Evolutionary conservation across 345 rosid genomes (phyloP).

Genomic region (Camelina sativa): DNA sequence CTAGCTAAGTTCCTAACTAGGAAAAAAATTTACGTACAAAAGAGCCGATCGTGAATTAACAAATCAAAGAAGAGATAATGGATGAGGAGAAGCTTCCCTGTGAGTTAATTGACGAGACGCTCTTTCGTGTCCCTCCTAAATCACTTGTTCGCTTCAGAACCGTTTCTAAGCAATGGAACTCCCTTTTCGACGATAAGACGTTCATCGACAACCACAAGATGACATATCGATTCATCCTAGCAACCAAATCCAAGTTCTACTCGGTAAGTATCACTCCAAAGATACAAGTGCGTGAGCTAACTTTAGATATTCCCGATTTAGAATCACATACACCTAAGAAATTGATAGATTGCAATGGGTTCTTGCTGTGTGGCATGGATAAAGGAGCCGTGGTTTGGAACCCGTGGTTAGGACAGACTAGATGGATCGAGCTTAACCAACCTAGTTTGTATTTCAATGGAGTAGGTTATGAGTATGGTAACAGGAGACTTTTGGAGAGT

Average conservation of each 20-base stretch:
- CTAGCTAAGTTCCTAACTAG: too few relatives aligned
- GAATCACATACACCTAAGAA: not conserved
- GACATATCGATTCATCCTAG: not conserved
- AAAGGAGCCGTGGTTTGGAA: not conserved
- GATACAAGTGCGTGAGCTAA: not conserved
- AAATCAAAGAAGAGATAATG: not conserved
- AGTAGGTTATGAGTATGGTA: not conserved
- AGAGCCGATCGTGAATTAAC: too few relatives aligned
- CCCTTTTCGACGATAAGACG: not conserved
- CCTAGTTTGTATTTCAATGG: not conserved
- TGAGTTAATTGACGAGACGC: not conserved
- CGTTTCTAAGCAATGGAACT: slow-evolving; percentile 2
- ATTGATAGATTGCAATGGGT: not conserved
- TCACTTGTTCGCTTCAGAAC: not conserved
- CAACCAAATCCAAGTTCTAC: not conserved
- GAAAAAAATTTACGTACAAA: too few relatives aligned
- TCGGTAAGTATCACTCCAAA: not conserved
- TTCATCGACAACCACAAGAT: slow-evolving; percentile 2
- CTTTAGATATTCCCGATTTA: not conserved
- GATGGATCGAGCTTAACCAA: not conserved
- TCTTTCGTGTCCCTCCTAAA: not conserved
- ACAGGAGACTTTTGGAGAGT: not conserved
- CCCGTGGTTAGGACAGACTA: slow-evolving; percentile 2
- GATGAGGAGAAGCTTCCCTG: not conserved
- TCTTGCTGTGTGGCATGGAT: not conserved